Evolutionary conservation across 192 early-diverging fungal genomes (phyloP).

Genomic region (Backusella parvicylindrica): DNA sequence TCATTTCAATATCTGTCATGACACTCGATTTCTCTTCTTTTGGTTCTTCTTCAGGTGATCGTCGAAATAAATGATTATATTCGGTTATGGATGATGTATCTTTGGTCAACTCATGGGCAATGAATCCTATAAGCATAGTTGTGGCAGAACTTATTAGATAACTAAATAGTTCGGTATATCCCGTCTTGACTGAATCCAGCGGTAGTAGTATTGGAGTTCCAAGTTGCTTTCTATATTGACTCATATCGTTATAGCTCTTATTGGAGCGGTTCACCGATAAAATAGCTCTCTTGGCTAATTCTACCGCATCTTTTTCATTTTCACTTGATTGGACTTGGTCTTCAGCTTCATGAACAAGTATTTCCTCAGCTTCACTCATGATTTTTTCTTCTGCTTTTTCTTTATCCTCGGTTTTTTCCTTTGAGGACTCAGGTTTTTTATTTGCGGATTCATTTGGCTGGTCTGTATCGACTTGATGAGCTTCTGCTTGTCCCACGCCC

Average conservation of each 20-base stretch:
- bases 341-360: not conserved
- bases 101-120: not conserved
- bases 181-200: not conserved
- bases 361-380: not conserved
- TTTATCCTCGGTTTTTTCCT: not conserved
- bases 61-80: not conserved
- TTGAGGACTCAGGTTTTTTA: not conserved
- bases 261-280: not conserved
- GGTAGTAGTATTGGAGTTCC: not conserved
- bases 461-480: not conserved
- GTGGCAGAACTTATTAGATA: not conserved
- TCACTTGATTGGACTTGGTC: not conserved
- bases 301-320: not conserved
- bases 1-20: slow-evolving; percentile 22
- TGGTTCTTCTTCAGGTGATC: not conserved
- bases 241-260: not conserved
- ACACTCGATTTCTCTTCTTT: not conserved
- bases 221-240: not conserved
- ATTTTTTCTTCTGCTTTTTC: not conserved
- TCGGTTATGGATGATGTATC: not conserved
- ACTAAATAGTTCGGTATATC: not conserved
- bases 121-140: not conserved
- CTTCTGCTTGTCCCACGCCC: not conserved
- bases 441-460: not conserved
- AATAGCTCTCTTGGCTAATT: not conserved